Evolutionary conservation across 179 eudicot genomes (phyloP).

Genomic region (Beta macrorhiza): DNA sequence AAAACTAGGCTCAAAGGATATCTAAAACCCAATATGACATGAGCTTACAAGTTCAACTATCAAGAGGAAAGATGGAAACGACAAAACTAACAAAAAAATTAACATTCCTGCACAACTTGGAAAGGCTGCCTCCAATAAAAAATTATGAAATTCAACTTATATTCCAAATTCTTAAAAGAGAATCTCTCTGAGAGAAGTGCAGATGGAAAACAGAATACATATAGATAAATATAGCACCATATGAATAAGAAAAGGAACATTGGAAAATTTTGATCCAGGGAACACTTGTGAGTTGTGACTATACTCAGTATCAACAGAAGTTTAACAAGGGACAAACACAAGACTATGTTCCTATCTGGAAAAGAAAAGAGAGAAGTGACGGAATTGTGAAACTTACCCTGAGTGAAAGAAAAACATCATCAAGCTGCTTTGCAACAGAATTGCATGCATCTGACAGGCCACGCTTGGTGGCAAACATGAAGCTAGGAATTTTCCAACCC

Average conservation of each 20-base stretch:
- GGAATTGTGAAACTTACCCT: conserved; percentile 49
- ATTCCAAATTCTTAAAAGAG: background rate
- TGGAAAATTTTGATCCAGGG: background rate
- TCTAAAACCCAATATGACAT: background rate
- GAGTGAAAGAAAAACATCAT: conserved; percentile 59
- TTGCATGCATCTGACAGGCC: conserved; percentile 67
- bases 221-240: conserved; percentile 3
- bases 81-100: background rate
- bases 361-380: background rate
- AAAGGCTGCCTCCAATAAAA: background rate
- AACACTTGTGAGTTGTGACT: background rate
- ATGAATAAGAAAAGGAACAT: background rate
- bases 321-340: background rate
- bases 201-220: background rate
- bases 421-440: conserved; percentile 61
- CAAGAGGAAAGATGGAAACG: background rate
- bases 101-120: background rate
- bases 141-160: background rate
- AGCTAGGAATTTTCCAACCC: conserved; percentile 90
- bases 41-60: background rate
- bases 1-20: background rate
- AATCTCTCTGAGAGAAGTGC: background rate
- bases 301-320: background rate
- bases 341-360: background rate
- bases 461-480: conserved; percentile 86